Conservation (phyloP, 805 yeast genomes). For the Metschnikowia gelsemii region DNA sequence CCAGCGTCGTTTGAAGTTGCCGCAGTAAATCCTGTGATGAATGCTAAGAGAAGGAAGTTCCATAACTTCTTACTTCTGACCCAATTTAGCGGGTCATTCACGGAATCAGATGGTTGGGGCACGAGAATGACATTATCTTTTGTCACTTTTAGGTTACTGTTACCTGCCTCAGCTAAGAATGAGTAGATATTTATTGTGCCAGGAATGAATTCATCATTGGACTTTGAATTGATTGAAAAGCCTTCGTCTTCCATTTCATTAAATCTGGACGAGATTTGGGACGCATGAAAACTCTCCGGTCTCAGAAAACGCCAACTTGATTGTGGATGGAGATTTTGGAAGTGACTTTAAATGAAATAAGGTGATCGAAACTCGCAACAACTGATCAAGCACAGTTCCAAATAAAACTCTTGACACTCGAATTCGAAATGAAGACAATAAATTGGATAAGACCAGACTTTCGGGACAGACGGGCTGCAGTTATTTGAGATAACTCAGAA, state of each 20-base stretch:
- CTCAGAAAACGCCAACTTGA: too few relatives aligned
- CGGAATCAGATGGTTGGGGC: constrained; percentile 52
- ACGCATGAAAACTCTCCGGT: too few relatives aligned
- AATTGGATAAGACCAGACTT: too few relatives aligned
- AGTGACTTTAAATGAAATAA: too few relatives aligned
- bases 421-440: too few relatives aligned
- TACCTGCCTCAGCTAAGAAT: constrained; percentile 16
- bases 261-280: too few relatives aligned
- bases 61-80: constrained; percentile 30
- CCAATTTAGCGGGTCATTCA: constrained; percentile 53
- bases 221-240: constrained; percentile 15
- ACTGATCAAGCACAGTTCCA: too few relatives aligned
- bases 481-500: too few relatives aligned
- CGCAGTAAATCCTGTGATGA: constrained; percentile 66
- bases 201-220: constrained; percentile 21
- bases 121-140: constrained; percentile 37
- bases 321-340: too few relatives aligned
- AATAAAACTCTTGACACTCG: too few relatives aligned
- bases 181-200: constrained; percentile 22
- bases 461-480: too few relatives aligned
- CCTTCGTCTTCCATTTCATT: constrained; percentile 7
- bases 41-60: constrained; percentile 44
- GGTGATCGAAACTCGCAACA: too few relatives aligned
- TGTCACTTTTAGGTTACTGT: constrained; percentile 18
- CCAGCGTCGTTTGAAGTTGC: constrained; percentile 77